These are phyloP conservation scores for Vigna unguiculata DNA, from an alignment of 306 rosid genomes.

Conservation along the genomic window DNA sequence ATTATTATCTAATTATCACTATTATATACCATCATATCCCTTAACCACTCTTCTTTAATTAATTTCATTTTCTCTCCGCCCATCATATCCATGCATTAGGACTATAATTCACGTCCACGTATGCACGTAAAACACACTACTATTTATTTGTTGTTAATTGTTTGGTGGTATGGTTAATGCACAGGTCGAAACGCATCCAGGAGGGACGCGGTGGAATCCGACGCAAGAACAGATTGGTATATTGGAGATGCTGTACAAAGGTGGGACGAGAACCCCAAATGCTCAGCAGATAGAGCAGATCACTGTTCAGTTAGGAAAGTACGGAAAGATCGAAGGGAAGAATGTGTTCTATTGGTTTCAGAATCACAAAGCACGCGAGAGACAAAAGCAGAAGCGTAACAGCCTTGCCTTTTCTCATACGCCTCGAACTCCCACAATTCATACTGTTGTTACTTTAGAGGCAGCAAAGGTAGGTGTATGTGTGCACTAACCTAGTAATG, in stretches of 20 bases:
- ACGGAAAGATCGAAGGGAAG: constrained; percentile 93
- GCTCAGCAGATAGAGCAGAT: constrained; percentile 91
- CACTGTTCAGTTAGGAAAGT: constrained; percentile 76
- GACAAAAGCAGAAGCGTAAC: constrained; percentile 89
- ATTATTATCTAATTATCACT: background rate
- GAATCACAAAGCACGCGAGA: constrained; percentile 91
- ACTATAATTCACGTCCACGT: constrained; percentile 1
- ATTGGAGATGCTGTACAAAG: constrained; percentile 81
- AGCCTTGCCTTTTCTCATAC: constrained; percentile 60
- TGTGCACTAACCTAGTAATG: background rate
- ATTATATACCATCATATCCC: background rate
- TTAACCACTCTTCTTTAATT: background rate
- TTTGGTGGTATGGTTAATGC: background rate
- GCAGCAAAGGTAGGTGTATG: constrained; percentile 45
- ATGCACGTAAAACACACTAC: background rate
- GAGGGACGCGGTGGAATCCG: constrained; percentile 95
- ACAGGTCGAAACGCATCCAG: constrained; percentile 78
- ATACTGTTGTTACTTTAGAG: constrained; percentile 44
- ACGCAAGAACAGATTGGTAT: constrained; percentile 94
- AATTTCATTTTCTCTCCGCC: background rate
- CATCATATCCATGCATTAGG: constrained; percentile 26
- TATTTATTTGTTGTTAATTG: no score
- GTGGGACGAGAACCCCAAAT: constrained; percentile 92
- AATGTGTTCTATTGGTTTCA: constrained; percentile 97
- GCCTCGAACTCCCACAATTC: constrained; percentile 57